phyloP scores from a whole-genome alignment of 805 yeast genomes.

The Candida maris region DNA sequence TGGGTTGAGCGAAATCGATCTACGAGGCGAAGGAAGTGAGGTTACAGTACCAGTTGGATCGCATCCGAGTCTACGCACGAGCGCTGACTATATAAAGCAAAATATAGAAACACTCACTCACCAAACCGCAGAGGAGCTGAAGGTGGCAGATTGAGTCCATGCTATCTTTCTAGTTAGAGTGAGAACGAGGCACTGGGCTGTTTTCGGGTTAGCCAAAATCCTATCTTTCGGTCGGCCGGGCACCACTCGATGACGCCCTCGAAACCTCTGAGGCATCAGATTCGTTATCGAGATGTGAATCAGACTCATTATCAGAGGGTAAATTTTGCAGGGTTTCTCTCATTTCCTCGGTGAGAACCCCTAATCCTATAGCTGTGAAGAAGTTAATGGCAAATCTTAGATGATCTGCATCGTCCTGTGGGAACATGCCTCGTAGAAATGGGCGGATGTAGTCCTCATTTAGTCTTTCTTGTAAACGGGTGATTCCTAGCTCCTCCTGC shows the following conservation, averaged over 20 bases:
- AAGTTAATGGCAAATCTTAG: slow-evolving; percentile 80
- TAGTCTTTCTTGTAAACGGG: slow-evolving; percentile 45
- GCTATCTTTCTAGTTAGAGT: too few species aligned
- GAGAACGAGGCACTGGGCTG: too few species aligned
- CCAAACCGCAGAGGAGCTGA: slow-evolving; percentile 8
- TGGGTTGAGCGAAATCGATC: slow-evolving; percentile 80
- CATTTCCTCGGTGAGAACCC: slow-evolving; percentile 79
- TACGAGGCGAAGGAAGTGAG: slow-evolving; percentile 43
- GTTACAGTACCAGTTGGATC: slow-evolving; percentile 30
- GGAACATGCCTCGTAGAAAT: slow-evolving; percentile 59
- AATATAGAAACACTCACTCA: slow-evolving; percentile 5
- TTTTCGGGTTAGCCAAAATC: too few species aligned
- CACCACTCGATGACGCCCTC: too few species aligned
- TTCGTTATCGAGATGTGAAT: too few species aligned
- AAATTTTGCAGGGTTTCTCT: slow-evolving; percentile 39
- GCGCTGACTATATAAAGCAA: slow-evolving; percentile 1
- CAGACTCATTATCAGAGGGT: slow-evolving; percentile 22
- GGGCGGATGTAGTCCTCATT: slow-evolving; percentile 50
- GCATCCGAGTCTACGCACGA: slow-evolving; percentile 21
- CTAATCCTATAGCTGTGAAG: slow-evolving; percentile 90
- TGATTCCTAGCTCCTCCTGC: slow-evolving; percentile 69
- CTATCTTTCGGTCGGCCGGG: too few species aligned
- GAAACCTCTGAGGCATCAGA: too few species aligned
- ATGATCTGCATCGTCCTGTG: slow-evolving; percentile 47
- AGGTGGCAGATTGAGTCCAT: slow-evolving; percentile 6